Evolutionary conservation across 2,329 filamentous ascomycete species (phyloP), one percentile per base, ranked within the genome.

Genomic region (Ceratocystiopsis minuta): DNA sequence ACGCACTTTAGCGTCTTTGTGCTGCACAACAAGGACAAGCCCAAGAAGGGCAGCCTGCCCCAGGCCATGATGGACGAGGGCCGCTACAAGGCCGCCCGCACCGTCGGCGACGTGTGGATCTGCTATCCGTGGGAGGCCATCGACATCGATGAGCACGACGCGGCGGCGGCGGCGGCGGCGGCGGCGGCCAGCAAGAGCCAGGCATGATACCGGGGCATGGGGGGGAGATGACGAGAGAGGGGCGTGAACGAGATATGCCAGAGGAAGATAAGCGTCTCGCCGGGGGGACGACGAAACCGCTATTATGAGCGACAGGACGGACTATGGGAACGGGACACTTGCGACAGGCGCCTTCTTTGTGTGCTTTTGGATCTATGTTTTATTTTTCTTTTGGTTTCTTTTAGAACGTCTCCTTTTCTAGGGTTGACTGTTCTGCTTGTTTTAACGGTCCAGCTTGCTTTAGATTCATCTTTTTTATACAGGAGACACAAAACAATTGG

Each of bases 51-150:
- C 42, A 64, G 63, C 16, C 68, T 98, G 43, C 87, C 90, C 12
- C 55, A 73, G 16, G 77, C 85, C 34, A 85, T 96, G 72, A 67
- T 88, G 49, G 63, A 69, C 35, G 63, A 76, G 43, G 72, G 72
- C 44, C 70, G 80, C 53, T 98, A 98, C 63, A 62, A 81, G 51
- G 90, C 90, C 17, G 85, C 90, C 17, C 68, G 80, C 56, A 96
- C 88, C 6, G 82, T 92, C 31, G 74, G 72, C n/a, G 88, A 98
- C 62, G 79, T 86, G 50, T 98, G 90, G 90, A 96, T 96, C 59
- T 92, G 85, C 70, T 98, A 98, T 64, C 90, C 90, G 15, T 98
- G 90, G 90, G 90, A 96, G 66, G 90, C 90, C 36, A 80, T 64
- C 32, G 83, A 95, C 57, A 95, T 96, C 55, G 85, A 93, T 24